A percentile compares a stretch with the other conserved stretches of the same genome.
These are phyloP conservation scores for Cryphonectria nitschkei DNA, from an alignment of 2,329 filamentous ascomycete genomes.

Conservation along the genomic window DNA sequence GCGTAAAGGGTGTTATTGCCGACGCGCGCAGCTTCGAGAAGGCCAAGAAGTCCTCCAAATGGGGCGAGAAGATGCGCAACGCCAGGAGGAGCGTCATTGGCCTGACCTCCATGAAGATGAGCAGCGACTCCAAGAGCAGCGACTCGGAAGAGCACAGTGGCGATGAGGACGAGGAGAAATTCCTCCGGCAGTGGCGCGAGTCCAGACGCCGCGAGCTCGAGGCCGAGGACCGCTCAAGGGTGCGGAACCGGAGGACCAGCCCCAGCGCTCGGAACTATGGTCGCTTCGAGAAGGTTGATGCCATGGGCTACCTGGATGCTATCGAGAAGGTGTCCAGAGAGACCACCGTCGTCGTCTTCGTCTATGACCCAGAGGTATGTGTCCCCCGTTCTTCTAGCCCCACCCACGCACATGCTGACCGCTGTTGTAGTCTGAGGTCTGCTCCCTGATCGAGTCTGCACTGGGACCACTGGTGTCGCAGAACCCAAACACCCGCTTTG, in stretches of 20 bases:
- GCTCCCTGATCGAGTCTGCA: slow-evolving; percentile 76
- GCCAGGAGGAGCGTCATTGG: slow-evolving; percentile 61
- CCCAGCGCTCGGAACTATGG: slow-evolving; percentile 81
- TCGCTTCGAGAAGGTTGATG: slow-evolving; percentile 81
- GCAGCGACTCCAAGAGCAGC: slow-evolving; percentile 38
- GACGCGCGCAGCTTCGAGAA: slow-evolving; percentile 78
- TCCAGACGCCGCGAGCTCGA: slow-evolving; percentile 78
- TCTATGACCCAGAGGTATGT: slow-evolving; percentile 84
- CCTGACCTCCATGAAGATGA: slow-evolving; percentile 38
- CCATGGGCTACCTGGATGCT: slow-evolving; percentile 90
- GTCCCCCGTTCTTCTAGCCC: slow-evolving; percentile 1
- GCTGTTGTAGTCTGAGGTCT: slow-evolving; percentile 70
- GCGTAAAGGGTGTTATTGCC: slow-evolving; percentile 85
- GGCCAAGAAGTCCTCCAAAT: slow-evolving; percentile 58
- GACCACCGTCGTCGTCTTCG: slow-evolving; percentile 88
- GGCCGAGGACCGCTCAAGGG: slow-evolving; percentile 55
- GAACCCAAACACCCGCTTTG: slow-evolving; percentile 76
- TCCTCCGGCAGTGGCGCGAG: slow-evolving; percentile 85
- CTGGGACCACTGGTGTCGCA: slow-evolving; percentile 73
- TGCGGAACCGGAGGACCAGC: slow-evolving; percentile 70
- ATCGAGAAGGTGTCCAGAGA: slow-evolving; percentile 86
- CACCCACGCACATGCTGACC: slow-evolving; percentile 4
- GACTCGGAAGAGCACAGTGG: slow-evolving; percentile 53
- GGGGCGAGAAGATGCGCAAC: slow-evolving; percentile 55
- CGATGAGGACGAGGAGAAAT: slow-evolving; percentile 74